These are phyloP conservation scores for Castanea crenata DNA, from an alignment of 306 rosid genomes.

Conservation along the genomic window DNA sequence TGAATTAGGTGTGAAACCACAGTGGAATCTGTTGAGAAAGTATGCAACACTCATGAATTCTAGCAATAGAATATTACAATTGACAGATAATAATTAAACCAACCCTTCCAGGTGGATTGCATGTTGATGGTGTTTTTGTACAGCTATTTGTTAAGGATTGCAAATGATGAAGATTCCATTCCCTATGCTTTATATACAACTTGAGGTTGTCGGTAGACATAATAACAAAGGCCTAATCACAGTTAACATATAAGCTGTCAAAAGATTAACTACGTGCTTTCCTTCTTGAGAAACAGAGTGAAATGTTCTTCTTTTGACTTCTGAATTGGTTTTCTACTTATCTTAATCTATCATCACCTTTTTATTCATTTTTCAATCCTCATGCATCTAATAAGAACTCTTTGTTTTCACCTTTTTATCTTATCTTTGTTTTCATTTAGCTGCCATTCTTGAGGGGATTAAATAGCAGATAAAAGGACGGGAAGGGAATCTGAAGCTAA, in stretches of 20 bases:
- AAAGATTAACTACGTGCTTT: not conserved
- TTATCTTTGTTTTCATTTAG: too few relatives aligned
- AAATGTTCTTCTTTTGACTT: not conserved
- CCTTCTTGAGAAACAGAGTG: not conserved
- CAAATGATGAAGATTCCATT: conserved; percentile 52
- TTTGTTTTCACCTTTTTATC: too few relatives aligned
- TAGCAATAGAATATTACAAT: not conserved
- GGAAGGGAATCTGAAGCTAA: not conserved
- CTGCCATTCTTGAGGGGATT: not conserved
- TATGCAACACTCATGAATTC: too few relatives aligned
- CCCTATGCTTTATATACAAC: conserved; percentile 27
- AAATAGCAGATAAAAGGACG: not conserved
- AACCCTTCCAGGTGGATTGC: conserved; percentile 15
- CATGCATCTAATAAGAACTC: conserved; percentile 26
- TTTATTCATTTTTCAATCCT: not conserved
- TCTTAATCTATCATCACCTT: too few relatives aligned
- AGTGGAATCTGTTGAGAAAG: too few relatives aligned
- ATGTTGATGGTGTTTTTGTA: conserved; percentile 22
- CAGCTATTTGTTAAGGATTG: conserved; percentile 17
- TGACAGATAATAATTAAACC: not conserved
- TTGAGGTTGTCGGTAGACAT: conserved; percentile 41
- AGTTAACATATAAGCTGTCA: not conserved
- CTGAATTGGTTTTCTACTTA: not conserved
- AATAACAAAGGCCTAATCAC: conserved; percentile 21
- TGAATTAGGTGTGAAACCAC: not conserved